These are phyloP conservation scores for Lantana camara DNA, from an alignment of 257 asterid genomes.

Conservation along the genomic window DNA sequence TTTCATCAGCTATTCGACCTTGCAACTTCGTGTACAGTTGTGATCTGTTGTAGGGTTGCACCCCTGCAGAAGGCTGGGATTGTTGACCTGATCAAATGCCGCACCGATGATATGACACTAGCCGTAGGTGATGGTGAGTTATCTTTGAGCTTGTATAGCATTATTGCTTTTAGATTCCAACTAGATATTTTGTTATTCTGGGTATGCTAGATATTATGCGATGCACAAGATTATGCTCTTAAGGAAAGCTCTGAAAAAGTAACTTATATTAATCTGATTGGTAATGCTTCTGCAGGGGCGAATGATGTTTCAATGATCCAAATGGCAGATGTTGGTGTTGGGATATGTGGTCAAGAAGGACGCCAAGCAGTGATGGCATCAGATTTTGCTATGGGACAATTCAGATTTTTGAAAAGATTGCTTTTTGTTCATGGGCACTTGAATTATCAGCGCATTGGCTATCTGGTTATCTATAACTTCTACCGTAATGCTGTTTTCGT, in stretches of 20 bases:
- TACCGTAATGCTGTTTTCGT: slow-evolving; percentile 98
- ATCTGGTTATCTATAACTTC: slow-evolving; percentile 88
- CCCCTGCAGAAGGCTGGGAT: slow-evolving; percentile 99
- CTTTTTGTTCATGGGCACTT: slow-evolving; percentile 98
- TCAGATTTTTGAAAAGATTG: slow-evolving; percentile 81
- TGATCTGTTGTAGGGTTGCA: slow-evolving; percentile 97
- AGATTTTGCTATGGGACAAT: slow-evolving; percentile 99
- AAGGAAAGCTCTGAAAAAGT: slow-evolving; percentile 14
- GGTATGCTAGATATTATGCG: slow-evolving; percentile 21
- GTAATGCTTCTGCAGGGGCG: slow-evolving; percentile 66
- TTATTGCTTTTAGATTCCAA: too few species aligned
- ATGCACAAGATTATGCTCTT: slow-evolving; percentile 9
- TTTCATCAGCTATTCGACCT: slow-evolving; percentile 82
- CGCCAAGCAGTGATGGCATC: slow-evolving; percentile 99
- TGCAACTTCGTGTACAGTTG: slow-evolving; percentile 86
- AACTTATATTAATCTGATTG: slow-evolving; percentile 32
- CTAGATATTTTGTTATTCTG: slow-evolving; percentile 40
- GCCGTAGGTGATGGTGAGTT: slow-evolving; percentile 99
- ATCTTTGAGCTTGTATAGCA: slow-evolving; percentile 19
- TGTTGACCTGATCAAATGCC: slow-evolving; percentile 86
- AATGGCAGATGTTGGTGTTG: slow-evolving; percentile 99
- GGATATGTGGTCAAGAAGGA: slow-evolving; percentile 99
- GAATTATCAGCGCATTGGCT: slow-evolving; percentile 96
- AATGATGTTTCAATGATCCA: slow-evolving; percentile 99
- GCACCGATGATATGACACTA: slow-evolving; percentile 96